phyloP scores from a whole-genome alignment of 1,284 basidiomycete genomes.

The Apiotrichum siamense region DNA sequence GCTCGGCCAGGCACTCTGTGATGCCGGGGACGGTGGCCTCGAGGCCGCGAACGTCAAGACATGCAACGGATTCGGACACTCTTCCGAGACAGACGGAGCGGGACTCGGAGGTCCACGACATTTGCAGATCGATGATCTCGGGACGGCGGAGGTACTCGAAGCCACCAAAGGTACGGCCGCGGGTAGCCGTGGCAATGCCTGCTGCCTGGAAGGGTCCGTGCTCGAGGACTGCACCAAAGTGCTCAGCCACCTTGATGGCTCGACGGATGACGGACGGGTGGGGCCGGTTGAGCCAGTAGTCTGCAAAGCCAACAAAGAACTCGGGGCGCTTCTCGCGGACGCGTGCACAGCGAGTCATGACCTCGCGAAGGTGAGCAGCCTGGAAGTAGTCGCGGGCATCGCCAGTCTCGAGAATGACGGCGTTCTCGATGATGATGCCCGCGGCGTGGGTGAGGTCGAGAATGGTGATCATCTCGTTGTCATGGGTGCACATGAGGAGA shows the following conservation, averaged over 20 bases:
- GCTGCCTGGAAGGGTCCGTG: neutral
- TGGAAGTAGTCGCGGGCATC: slow-evolving; percentile 12
- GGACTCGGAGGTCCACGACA: slow-evolving; percentile 1
- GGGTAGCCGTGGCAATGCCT: neutral
- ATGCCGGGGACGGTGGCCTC: slow-evolving; percentile 1
- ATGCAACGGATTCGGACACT: neutral
- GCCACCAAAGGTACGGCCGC: slow-evolving; percentile 1
- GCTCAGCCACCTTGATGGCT: slow-evolving; percentile 6
- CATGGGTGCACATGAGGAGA: slow-evolving; percentile 4
- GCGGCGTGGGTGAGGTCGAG: slow-evolving; percentile 1
- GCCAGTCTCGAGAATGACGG: slow-evolving; percentile 5
- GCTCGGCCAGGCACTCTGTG: neutral
- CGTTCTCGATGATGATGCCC: slow-evolving; percentile 11
- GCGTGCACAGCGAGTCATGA: slow-evolving; percentile 6
- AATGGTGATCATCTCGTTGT: neutral
- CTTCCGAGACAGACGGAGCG: neutral
- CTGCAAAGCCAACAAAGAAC: slow-evolving; percentile 9
- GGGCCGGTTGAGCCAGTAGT: slow-evolving; percentile 5
- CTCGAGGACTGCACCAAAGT: slow-evolving; percentile 9
- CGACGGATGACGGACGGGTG: slow-evolving; percentile 8
- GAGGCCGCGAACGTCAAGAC: neutral
- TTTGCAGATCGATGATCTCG: slow-evolving; percentile 8
- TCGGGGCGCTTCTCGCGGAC: slow-evolving; percentile 2
- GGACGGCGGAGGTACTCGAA: slow-evolving; percentile 12
- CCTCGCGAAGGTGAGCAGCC: neutral